Evolutionary conservation across 208 protist species (phyloP).

Genomic region (Wallacemonas collosoma): DNA sequence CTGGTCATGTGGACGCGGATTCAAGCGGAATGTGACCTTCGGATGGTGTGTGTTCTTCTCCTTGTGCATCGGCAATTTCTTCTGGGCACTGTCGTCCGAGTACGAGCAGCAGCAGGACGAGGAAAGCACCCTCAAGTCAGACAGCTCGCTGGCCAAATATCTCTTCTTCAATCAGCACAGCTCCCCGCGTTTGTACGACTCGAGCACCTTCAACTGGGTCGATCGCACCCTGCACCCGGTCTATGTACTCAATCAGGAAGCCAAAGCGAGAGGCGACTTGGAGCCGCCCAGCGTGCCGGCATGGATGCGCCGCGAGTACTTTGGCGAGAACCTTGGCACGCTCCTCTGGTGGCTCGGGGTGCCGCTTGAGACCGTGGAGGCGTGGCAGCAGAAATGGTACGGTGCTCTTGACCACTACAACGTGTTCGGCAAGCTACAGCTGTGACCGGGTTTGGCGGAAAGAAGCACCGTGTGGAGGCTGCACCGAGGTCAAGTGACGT

Average conservation of each 20-base stretch:
- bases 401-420: constrained; percentile 81
- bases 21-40: constrained; percentile 69
- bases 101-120: constrained; percentile 67
- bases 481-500: too few relatives aligned
- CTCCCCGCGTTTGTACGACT: constrained; percentile 33
- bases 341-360: constrained; percentile 54
- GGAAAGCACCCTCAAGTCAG: constrained; percentile 32
- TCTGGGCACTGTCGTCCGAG: constrained; percentile 75
- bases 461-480: too few relatives aligned
- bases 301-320: constrained; percentile 90
- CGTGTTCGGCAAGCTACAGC: constrained; percentile 64
- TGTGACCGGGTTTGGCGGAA: constrained; percentile 20
- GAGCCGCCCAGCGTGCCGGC: constrained; percentile 64
- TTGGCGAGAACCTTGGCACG: constrained; percentile 69
- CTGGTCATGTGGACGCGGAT: constrained; percentile 75
- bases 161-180: constrained; percentile 55
- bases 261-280: constrained; percentile 31
- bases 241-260: constrained; percentile 64
- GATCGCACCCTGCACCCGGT: constrained; percentile 78
- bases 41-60: constrained; percentile 65
- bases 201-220: constrained; percentile 64
- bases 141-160: constrained; percentile 47
- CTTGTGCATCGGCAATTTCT: constrained; percentile 78
- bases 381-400: constrained; percentile 64
- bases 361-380: constrained; percentile 41